A percentile compares a stretch with the other conserved stretches of the same genome.
These are phyloP conservation scores for Fraxinus quadrangulata DNA, from an alignment of 257 asterid species.

Conservation along the genomic window DNA sequence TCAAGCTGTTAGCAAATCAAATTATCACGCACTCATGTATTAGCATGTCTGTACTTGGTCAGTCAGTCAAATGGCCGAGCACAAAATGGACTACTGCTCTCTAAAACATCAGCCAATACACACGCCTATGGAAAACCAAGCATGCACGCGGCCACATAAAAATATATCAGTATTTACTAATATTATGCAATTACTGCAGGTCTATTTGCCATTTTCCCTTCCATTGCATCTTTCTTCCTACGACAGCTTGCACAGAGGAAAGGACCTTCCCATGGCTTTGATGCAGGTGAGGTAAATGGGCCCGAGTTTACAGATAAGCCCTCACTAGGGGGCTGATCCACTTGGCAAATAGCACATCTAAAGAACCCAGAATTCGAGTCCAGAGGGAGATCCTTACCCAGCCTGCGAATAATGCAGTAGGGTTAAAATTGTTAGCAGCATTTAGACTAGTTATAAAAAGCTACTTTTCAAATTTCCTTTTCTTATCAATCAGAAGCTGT, in stretches of 20 bases:
- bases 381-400: slow-evolving; percentile 85
- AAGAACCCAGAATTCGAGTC: slow-evolving; percentile 77
- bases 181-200: slow-evolving; percentile 48
- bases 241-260: slow-evolving; percentile 91
- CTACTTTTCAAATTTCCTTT: not conserved
- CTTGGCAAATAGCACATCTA: slow-evolving; percentile 97
- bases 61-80: slow-evolving; percentile 41
- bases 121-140: slow-evolving; percentile 43
- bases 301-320: slow-evolving; percentile 86
- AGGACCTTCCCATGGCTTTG: slow-evolving; percentile 98
- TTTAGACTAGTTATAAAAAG: not conserved
- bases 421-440: not conserved
- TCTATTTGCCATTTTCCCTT: slow-evolving; percentile 69
- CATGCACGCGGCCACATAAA: slow-evolving; percentile 46
- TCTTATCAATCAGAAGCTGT: not conserved
- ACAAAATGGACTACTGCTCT: slow-evolving; percentile 40
- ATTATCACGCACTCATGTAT: slow-evolving; percentile 36
- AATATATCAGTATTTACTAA: slow-evolving; percentile 44
- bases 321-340: slow-evolving; percentile 76
- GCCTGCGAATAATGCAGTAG: slow-evolving; percentile 49
- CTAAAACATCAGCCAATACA: slow-evolving; percentile 45
- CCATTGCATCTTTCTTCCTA: slow-evolving; percentile 93
- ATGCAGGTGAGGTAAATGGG: slow-evolving; percentile 85
- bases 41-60: slow-evolving; percentile 43
- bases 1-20: slow-evolving; percentile 51